phyloP scores from a whole-genome alignment of 306 rosid species.

The Vachellia pachyceras region DNA sequence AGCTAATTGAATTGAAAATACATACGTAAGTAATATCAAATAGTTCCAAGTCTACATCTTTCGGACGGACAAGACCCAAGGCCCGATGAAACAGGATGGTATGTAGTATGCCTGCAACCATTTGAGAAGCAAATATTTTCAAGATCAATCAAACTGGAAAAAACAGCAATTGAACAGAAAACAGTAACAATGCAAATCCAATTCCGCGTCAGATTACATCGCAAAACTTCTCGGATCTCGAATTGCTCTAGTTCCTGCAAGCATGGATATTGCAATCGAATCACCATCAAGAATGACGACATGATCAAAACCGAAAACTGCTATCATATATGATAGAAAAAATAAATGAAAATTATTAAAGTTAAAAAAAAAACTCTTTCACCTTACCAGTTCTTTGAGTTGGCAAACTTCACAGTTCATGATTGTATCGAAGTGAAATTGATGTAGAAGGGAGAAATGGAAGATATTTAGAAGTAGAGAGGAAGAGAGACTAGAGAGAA shows the following conservation, averaged over 20 bases:
- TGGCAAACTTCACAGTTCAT: slow-evolving; percentile 98
- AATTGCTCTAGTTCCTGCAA: slow-evolving; percentile 84
- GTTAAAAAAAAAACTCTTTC: not conserved
- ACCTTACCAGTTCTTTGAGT: slow-evolving; percentile 81
- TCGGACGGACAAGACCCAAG: slow-evolving; percentile 96
- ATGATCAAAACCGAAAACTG: not conserved
- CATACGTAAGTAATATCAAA: slow-evolving; percentile 93
- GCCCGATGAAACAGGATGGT: slow-evolving; percentile 94
- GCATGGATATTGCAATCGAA: not conserved
- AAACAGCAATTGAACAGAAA: slow-evolving; percentile 1
- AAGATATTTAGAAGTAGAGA: too few relatives aligned
- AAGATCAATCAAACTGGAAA: slow-evolving; percentile 17
- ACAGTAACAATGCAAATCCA: not conserved
- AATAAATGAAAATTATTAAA: not conserved
- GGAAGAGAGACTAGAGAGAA: too few relatives aligned
- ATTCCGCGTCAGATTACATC: slow-evolving; percentile 59
- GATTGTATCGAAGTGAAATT: slow-evolving; percentile 35
- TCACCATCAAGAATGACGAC: not conserved
- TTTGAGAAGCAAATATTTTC: not conserved
- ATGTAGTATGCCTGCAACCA: slow-evolving; percentile 85
- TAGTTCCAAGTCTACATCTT: slow-evolving; percentile 87
- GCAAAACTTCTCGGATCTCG: slow-evolving; percentile 91
- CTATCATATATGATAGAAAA: not conserved
- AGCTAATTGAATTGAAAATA: slow-evolving; percentile 4
- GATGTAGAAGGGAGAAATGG: too few relatives aligned